Evolutionary conservation across 73 alveolate species (phyloP).

Genomic region (Blepharisma stoltei): DNA sequence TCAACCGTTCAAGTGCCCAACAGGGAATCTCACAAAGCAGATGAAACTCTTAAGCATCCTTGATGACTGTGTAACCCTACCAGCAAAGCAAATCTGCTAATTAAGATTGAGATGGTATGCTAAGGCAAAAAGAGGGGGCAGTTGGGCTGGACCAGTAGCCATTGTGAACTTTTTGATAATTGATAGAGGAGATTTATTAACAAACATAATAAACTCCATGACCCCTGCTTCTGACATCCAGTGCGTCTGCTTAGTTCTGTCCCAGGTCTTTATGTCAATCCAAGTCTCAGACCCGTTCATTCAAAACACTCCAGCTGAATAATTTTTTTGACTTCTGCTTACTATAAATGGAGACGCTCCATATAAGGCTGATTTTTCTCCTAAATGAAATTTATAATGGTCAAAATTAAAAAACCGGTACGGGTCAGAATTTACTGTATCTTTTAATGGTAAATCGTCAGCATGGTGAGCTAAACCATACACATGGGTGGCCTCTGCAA

Average conservation of each 20-base stretch:
- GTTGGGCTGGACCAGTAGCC: conserved; percentile 65
- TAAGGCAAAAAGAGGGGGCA: conserved; percentile 77
- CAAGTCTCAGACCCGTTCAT: conserved; percentile 84
- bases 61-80: no score
- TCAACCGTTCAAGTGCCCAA: no score
- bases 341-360: conserved; percentile 79
- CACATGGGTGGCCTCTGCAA: not conserved
- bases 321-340: conserved; percentile 50
- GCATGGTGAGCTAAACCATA: conserved; percentile 21
- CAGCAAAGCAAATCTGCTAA: no score
- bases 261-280: conserved; percentile 56
- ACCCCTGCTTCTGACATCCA: conserved; percentile 75
- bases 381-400: conserved; percentile 69
- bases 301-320: conserved; percentile 70
- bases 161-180: conserved; percentile 53
- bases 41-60: no score
- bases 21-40: no score
- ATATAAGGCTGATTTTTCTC: conserved; percentile 64
- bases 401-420: conserved; percentile 84
- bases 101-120: no score
- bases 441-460: not conserved
- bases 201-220: conserved; percentile 64
- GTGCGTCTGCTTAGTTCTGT: conserved; percentile 38
- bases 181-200: conserved; percentile 49
- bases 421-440: conserved; percentile 19